A percentile compares a stretch with the other conserved stretches of the same genome.
Evolutionary conservation across 139 green algal genomes (phyloP).

Genomic region (Astrephomene gubernaculifera): DNA sequence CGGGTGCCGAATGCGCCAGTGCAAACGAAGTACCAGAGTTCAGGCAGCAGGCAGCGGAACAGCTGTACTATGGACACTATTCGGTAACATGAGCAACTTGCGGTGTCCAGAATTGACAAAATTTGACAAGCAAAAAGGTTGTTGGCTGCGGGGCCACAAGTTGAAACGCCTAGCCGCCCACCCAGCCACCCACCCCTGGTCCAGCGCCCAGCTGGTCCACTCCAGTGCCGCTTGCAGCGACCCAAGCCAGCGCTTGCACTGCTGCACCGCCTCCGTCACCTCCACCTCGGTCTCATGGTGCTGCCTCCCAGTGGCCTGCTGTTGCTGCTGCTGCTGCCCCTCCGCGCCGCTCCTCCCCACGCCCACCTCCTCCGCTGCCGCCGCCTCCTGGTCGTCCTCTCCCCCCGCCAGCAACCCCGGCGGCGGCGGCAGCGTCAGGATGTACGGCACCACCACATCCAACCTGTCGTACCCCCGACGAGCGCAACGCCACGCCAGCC

Average conservation of each 20-base stretch:
- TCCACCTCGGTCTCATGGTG: no score
- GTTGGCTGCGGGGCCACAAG: no score
- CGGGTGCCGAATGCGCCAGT: no score
- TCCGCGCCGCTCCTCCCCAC: neutral
- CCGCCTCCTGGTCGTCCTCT: no score
- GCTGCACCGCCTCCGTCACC: neutral
- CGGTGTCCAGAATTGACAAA: no score
- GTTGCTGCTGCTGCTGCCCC: neutral
- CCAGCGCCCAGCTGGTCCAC: slow-evolving; percentile 21
- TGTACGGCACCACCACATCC: neutral
- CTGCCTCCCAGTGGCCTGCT: no score
- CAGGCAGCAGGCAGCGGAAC: no score
- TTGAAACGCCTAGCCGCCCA: no score
- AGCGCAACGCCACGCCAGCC: slow-evolving; percentile 10
- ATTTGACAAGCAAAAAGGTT: no score
- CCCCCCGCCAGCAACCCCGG: neutral
- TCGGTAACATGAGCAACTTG: no score
- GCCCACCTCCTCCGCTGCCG: neutral
- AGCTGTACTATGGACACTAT: no score
- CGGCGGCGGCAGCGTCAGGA: neutral
- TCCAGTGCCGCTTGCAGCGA: slow-evolving; percentile 27
- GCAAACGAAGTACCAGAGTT: no score
- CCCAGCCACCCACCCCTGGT: slow-evolving; percentile 18
- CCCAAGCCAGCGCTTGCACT: neutral
- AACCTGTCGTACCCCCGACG: neutral